A percentile compares a stretch with the other conserved stretches of the same genome.
Evolutionary conservation across 2,329 filamentous ascomycete species (phyloP).

Genomic region (Fusarium torreyae): DNA sequence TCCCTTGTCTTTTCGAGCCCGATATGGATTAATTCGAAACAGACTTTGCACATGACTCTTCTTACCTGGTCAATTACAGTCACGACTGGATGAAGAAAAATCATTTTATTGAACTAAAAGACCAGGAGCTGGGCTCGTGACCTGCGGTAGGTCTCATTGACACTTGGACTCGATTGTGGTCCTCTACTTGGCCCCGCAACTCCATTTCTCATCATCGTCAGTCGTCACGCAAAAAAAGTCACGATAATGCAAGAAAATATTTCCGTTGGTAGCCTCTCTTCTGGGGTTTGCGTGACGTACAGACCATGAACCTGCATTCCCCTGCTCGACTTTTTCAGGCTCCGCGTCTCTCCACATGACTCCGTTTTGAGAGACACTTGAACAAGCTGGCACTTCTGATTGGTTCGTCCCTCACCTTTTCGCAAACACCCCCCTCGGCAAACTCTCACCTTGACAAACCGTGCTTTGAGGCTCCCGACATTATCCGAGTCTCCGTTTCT

Average conservation of each 20-base stretch:
- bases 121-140: constrained; percentile 16
- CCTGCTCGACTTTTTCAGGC: constrained; percentile 14
- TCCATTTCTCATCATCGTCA: constrained; percentile 17
- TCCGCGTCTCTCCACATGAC: constrained; percentile 31
- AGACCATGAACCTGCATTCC: constrained; percentile 33
- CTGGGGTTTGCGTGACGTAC: constrained; percentile 44
- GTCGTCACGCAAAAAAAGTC: constrained; percentile 36
- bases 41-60: constrained; percentile 44
- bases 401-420: constrained; percentile 35
- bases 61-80: constrained; percentile 40
- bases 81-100: constrained; percentile 43
- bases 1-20: constrained; percentile 17
- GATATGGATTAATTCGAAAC: constrained; percentile 7
- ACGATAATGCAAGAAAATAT: constrained; percentile 46
- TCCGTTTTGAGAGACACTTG: constrained; percentile 2
- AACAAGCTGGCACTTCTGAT: constrained; percentile 18
- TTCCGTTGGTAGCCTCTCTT: constrained; percentile 42
- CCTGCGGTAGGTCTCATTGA: constrained; percentile 9
- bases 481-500: constrained; percentile 44
- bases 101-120: constrained; percentile 23
- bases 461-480: constrained; percentile 37
- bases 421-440: constrained; percentile 22
- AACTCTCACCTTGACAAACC: constrained; percentile 27
- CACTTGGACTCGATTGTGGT: constrained; percentile 16
- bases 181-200: constrained; percentile 26